Evolutionary conservation across 768 basidiomycete genomes (phyloP), one percentile per base, ranked within the genome.

Genomic region (Suillus lakei): DNA sequence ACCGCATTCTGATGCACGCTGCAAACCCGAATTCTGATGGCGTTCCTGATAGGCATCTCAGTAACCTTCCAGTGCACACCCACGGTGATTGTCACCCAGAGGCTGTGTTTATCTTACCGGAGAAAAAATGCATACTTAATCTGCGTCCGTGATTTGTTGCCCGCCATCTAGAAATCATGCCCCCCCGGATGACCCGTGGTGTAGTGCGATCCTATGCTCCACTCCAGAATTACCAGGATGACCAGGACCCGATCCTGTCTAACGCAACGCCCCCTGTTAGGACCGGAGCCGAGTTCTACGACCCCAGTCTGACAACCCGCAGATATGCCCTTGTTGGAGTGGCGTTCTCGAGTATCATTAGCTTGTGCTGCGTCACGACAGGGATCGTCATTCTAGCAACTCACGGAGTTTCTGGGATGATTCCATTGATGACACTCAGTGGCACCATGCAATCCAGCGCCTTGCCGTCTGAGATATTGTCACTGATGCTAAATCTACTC

Each of bases 301-400:
- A 76, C 50, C 70, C 69, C 39, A 75, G 75, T 63, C 65, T 67
- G 13, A 60, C 67, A 13, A 71, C 73, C n/a, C 74, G 76, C 61
- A 67, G 32, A 36, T n/a, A 72, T 4, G 66, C 68, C 65, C 70
- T 77, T 56, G 63, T 68, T n/a, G 74, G 76, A 18, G 61, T 77
- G 16, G 71, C 68, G 10, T 15, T 72, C 21, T 63, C 76, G 23
- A 59, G 70, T 5, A 7, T 73, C 2, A 70, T 77, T 16, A 58
- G 76, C 36, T 58, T 15, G 34, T n/a, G 63, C 60, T 78, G 76
- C 66, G 70, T 74, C 13, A 48, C 69, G 18, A 65, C 71, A 18
- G 76, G 74, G 1, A 61, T 75, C 1, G 66, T 72, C 23, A 64
- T 77, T 43, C 34, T 73, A 36, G 64, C 70, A 58, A 43, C 64